These are phyloP conservation scores for Phytophthora tubulina DNA, from an alignment of 352 stramenopile species.

Conservation along the genomic window DNA sequence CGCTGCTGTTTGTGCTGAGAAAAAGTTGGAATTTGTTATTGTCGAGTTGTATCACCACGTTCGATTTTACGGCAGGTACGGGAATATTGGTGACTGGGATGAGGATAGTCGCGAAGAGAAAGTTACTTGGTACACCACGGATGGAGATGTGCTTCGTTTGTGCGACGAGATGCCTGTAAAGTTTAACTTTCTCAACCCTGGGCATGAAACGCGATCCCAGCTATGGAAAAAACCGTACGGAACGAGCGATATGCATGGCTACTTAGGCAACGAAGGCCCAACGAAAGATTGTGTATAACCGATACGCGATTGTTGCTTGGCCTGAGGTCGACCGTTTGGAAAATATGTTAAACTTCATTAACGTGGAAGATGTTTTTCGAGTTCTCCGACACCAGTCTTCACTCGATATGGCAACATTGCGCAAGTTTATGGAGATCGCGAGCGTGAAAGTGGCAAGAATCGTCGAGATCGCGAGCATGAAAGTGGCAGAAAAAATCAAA, in stretches of 20 bases:
- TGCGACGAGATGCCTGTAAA: background rate
- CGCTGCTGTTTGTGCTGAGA: background rate
- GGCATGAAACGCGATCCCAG: constrained; percentile 16
- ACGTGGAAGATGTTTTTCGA: background rate
- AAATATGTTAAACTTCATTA: constrained; percentile 24
- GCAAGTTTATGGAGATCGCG: constrained; percentile 8
- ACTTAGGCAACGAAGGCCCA: constrained; percentile 32
- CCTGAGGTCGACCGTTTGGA: background rate
- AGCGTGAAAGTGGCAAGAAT: background rate
- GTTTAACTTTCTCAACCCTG: constrained; percentile 37
- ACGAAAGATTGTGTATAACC: constrained; percentile 30
- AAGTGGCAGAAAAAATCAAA: too few relatives aligned
- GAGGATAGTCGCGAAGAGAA: background rate
- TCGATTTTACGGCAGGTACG: background rate
- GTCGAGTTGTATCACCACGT: constrained; percentile 1
- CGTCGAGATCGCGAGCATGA: too few relatives aligned
- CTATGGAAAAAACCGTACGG: constrained; percentile 27
- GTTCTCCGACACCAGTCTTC: background rate
- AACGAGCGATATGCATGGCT: constrained; percentile 19
- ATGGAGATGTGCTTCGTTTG: background rate
- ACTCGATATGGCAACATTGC: constrained; percentile 2
- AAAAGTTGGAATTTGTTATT: background rate
- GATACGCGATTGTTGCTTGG: constrained; percentile 32
- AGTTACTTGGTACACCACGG: background rate
- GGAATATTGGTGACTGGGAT: background rate